Evolutionary conservation across 208 protist genomes (phyloP).

Genomic region (Entamoeba nuttalli): DNA sequence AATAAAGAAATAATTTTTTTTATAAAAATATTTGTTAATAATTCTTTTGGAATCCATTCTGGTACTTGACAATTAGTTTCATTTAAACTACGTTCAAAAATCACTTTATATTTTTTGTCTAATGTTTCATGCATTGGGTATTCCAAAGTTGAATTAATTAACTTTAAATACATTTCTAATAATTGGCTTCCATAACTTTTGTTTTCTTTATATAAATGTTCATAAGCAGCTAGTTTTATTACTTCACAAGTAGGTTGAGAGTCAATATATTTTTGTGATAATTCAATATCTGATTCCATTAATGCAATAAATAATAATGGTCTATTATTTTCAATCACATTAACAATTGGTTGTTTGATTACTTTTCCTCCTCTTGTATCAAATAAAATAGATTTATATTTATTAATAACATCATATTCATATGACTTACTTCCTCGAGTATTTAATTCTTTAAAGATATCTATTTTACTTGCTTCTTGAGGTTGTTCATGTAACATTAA

Average conservation of each 20-base stretch:
- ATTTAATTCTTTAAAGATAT: background rate
- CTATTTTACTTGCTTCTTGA: background rate
- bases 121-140: background rate
- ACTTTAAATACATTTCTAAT: background rate
- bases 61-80: background rate
- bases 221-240: background rate
- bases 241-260: background rate
- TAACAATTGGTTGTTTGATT: background rate
- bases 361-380: background rate
- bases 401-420: background rate
- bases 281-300: background rate
- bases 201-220: background rate
- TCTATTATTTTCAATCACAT: background rate
- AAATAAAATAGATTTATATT: background rate
- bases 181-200: background rate
- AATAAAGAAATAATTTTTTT: background rate
- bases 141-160: background rate
- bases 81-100: background rate
- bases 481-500: background rate
- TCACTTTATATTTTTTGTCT: background rate
- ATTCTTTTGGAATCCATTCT: background rate
- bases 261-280: background rate
- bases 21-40: background rate
- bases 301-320: background rate
- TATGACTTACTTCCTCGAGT: background rate